A percentile compares a stretch with the other conserved stretches of the same genome.
phyloP scores from a whole-genome alignment of 2,329 filamentous ascomycete genomes.

The Fusarium robinianum region DNA sequence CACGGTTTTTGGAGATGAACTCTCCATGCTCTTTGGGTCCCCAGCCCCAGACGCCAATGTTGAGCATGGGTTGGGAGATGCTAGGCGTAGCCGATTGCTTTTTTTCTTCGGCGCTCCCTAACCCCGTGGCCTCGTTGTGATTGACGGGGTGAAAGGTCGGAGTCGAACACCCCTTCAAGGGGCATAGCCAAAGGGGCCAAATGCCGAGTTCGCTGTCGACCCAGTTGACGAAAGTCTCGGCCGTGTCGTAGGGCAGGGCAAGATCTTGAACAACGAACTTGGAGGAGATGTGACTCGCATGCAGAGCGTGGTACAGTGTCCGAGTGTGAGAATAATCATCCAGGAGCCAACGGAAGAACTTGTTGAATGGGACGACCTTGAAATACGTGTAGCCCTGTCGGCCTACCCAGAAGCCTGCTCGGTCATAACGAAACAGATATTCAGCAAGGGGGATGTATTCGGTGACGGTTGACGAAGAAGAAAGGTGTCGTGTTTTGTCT shows the following conservation, averaged over 20 bases:
- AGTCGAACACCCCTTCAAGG: conserved; percentile 19
- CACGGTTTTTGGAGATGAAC: conserved; percentile 68
- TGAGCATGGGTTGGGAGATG: conserved; percentile 50
- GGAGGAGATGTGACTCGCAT: conserved; percentile 59
- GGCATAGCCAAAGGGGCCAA: conserved; percentile 40
- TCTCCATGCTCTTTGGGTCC: conserved; percentile 55
- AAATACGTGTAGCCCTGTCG: conserved; percentile 62
- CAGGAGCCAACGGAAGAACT: conserved; percentile 59
- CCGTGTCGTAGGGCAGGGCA: conserved; percentile 57
- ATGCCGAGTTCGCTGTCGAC: conserved; percentile 29
- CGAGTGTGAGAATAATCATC: conserved; percentile 66
- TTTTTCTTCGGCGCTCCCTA: background rate
- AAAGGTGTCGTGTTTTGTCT: conserved; percentile 23
- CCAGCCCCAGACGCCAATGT: conserved; percentile 73
- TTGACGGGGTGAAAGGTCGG: conserved; percentile 34
- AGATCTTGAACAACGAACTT: conserved; percentile 67
- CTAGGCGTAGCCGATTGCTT: rapidly evolving
- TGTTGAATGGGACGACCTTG: conserved; percentile 57
- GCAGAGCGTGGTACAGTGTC: conserved; percentile 65
- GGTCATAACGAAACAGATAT: conserved; percentile 66
- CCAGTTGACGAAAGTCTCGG: conserved; percentile 40
- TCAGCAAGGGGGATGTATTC: conserved; percentile 43
- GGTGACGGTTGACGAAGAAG: background rate
- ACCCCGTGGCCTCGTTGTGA: rapidly evolving
- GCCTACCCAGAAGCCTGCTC: conserved; percentile 69